Evolutionary conservation across 2,329 filamentous ascomycete genomes (phyloP), one percentile per base, ranked within the genome.

Genomic region (Pestalotiopsis sp.): DNA sequence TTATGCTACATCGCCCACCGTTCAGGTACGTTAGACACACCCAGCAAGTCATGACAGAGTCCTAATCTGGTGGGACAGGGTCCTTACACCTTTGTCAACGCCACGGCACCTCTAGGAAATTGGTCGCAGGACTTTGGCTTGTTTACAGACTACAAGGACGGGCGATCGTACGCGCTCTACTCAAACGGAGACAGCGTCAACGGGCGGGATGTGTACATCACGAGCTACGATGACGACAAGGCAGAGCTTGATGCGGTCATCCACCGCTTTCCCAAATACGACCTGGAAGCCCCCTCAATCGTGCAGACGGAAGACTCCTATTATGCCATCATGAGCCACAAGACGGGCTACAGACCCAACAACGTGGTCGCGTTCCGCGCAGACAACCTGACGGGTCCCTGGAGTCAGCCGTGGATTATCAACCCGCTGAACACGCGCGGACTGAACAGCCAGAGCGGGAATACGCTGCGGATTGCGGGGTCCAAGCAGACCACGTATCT

Each of bases 51-150:
- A 2, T 12, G 11, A 2, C 1, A 17, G 2, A 17, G 1, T 14
- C n/a, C 20, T 27, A 4, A 58, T 4, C 1, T 61, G 14, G 7
- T 31, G 83, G 17, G 87, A 67, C 80, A 79, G 0, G 87, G 87
- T 0, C 87, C 87, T 0, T 89, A 89, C 74, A 81, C 73, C 2
- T 89, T 89, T 68, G 79, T 87, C 14, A 81, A 85, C 56, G 88
- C 86, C 1, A 85, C 83, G 0, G 79, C 83, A 0, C 88, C 88
- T 0, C 82, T 90, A 0, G 87, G 87, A 1, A 90, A 90, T 75
- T 90, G 87, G 88, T 89, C 86, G 0, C 88, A 90, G 71, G 88
- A 90, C 67, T 90, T 89, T 60, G 88, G 88, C 11, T 79, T 89
- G 25, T 90, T 90, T 70, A 87, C 85, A 4, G 88, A 90, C 72